Base-by-base conservation (phyloP, 768 basidiomycete species). In the Lactarius quietus region DNA sequence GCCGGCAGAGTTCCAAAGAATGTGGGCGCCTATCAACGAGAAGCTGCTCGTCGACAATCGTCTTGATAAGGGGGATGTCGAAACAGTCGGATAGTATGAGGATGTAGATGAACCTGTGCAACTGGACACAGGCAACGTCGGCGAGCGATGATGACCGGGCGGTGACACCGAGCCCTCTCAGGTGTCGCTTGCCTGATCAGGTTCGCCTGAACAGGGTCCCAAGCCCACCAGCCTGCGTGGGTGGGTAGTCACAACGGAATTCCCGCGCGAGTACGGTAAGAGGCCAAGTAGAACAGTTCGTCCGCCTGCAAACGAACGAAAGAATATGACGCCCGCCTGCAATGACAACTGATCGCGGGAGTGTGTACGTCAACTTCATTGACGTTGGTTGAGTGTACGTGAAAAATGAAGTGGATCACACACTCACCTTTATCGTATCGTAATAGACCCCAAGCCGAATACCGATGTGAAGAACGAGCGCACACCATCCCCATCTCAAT, bases 261-360 rank as follows among this genome's bases (percentile, higher is more conserved):
- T 0, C 93, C 82, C 0, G 91, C 83, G 8, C 93, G 84, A 0
- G 92, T 80, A 70, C 94, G 85, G 72, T 91, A 87, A 2, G 90
- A 88, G 76, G 92, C 87, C 39, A 92, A 84, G 72, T 93, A 90
- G 72, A 93, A 88, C 8, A 98, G 82, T 57, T 86, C 89, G 68
- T 95, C 90, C 3, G 87, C 89, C 73, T 99, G 96, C 0, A 88
- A 83, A 18, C 93, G 96, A 56, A 99, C 92, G 73, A 99, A 99
- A 76, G 98, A 99, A 75, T 97, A 98, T 0, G 95, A 97, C 97
- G 84, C 3, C 96, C 96, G 41, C 97, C 96, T 0, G 96, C 95
- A 61, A 99, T 98, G 48, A 97, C 97, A 41, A 97, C 90, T 2
- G 90, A 93, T 77, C 98, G 95, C 0, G 95, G 95, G 76, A 95